Percentiles rank a stretch among this genome's conserved stretches.
Evolutionary conservation across 352 stramenopile species (phyloP).

Genomic region (Phytophthora multivora): DNA sequence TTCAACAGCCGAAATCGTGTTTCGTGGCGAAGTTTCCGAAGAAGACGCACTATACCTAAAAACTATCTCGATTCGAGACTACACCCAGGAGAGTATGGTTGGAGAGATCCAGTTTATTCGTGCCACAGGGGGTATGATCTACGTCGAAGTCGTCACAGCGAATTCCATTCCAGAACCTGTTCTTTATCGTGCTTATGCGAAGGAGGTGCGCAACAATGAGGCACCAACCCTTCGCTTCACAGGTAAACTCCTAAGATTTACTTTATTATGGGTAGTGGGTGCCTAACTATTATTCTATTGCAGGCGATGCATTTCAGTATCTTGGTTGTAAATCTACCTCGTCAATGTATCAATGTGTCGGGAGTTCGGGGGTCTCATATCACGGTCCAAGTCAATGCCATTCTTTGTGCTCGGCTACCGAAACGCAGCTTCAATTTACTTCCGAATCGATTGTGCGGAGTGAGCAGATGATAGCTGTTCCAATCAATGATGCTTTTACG

Average conservation of each 20-base stretch:
- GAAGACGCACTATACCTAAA: conserved; percentile 50
- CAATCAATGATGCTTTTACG: conserved; percentile 24
- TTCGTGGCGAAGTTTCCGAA: conserved; percentile 28
- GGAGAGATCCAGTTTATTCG: conserved; percentile 30
- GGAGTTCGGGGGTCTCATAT: background rate
- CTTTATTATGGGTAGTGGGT: too few relatives aligned
- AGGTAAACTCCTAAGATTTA: conserved; percentile 29
- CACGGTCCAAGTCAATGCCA: conserved; percentile 30
- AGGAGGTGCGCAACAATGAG: background rate
- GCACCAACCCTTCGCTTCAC: conserved; percentile 28
- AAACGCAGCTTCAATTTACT: conserved; percentile 47
- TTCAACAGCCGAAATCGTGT: conserved; percentile 36
- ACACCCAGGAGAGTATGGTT: conserved; percentile 2
- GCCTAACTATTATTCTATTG: conserved; percentile 1
- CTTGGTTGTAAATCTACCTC: conserved; percentile 36
- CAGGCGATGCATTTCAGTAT: conserved; percentile 35
- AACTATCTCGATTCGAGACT: conserved; percentile 31
- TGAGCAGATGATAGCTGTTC: conserved; percentile 26
- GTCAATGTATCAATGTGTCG: conserved; percentile 32
- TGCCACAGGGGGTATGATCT: conserved; percentile 53
- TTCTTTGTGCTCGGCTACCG: conserved; percentile 22
- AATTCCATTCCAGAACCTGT: conserved; percentile 13
- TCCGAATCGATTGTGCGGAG: conserved; percentile 33
- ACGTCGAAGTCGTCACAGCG: conserved; percentile 18
- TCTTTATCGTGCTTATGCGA: conserved; percentile 47